These are phyloP conservation scores for Coccomyxa subellipsoidea DNA, from an alignment of 163 green algal species.

Conservation along the genomic window DNA sequence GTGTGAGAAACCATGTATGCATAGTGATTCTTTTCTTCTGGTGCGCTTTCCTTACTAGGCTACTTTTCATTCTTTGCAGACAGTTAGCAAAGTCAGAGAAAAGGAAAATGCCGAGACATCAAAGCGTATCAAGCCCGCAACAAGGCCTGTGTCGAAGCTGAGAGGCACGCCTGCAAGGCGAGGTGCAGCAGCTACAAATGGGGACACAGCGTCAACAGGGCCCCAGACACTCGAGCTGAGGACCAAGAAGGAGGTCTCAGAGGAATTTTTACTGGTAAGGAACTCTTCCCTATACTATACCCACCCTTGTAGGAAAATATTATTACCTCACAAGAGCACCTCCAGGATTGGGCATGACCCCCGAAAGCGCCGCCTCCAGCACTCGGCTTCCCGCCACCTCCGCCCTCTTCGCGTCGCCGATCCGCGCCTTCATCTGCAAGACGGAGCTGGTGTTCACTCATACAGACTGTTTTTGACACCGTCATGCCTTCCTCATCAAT, in stretches of 20 bases:
- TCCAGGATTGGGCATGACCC: background rate
- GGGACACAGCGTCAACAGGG: background rate
- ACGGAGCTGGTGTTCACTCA: no score
- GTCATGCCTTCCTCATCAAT: no score
- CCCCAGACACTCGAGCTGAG: background rate
- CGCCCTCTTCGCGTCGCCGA: conserved; percentile 29
- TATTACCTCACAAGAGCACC: background rate
- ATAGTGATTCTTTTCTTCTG: background rate
- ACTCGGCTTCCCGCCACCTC: conserved; percentile 70
- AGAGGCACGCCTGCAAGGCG: no score
- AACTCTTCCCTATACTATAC: background rate
- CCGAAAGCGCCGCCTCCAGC: conserved; percentile 57
- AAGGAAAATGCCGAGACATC: background rate
- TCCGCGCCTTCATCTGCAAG: background rate
- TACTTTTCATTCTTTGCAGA: background rate
- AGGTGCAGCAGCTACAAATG: background rate
- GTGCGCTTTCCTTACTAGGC: background rate
- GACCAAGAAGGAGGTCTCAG: background rate
- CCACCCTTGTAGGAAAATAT: background rate
- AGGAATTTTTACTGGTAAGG: background rate
- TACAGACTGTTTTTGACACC: no score
- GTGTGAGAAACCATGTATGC: no score
- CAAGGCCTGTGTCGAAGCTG: background rate
- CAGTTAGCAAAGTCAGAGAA: background rate
- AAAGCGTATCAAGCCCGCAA: background rate